phyloP scores from a whole-genome alignment of 495 filamentous ascomycete species.

The Hypoxylon crocopeplum region DNA sequence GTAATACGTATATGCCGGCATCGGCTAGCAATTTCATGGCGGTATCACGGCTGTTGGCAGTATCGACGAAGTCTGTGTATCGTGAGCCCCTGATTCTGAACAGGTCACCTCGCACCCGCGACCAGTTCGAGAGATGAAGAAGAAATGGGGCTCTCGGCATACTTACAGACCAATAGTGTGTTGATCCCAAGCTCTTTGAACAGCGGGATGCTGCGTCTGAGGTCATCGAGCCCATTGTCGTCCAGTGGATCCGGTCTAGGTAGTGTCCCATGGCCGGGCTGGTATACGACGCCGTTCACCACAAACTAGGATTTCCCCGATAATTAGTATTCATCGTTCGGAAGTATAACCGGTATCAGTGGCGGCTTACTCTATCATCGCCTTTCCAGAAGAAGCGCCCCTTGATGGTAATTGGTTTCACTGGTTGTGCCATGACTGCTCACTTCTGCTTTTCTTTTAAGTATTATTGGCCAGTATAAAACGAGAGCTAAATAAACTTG shows the following conservation, averaged over 20 bases:
- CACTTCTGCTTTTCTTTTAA: not conserved
- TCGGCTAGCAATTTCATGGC: slow-evolving; percentile 73
- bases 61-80: slow-evolving; percentile 64
- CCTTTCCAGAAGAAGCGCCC: slow-evolving; percentile 28
- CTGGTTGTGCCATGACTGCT: slow-evolving; percentile 4
- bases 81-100: not conserved
- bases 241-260: slow-evolving; percentile 57
- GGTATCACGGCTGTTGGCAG: slow-evolving; percentile 63
- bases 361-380: slow-evolving; percentile 19
- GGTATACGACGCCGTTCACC: slow-evolving; percentile 75
- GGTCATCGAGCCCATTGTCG: slow-evolving; percentile 52
- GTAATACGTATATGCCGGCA: slow-evolving; percentile 76
- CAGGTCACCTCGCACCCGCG: not conserved
- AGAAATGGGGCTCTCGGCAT: not conserved
- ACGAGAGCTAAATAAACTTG: not conserved
- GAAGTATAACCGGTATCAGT: not conserved
- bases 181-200: slow-evolving; percentile 69
- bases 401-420: slow-evolving; percentile 20
- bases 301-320: slow-evolving; percentile 52
- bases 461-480: not conserved
- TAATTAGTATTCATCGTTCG: not conserved
- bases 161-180: slow-evolving; percentile 62
- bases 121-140: not conserved
- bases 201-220: slow-evolving; percentile 68
- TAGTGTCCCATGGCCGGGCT: slow-evolving; percentile 20